phyloP scores from a whole-genome alignment of 164 flowering plant genomes.

The Dillenia turbinata region DNA sequence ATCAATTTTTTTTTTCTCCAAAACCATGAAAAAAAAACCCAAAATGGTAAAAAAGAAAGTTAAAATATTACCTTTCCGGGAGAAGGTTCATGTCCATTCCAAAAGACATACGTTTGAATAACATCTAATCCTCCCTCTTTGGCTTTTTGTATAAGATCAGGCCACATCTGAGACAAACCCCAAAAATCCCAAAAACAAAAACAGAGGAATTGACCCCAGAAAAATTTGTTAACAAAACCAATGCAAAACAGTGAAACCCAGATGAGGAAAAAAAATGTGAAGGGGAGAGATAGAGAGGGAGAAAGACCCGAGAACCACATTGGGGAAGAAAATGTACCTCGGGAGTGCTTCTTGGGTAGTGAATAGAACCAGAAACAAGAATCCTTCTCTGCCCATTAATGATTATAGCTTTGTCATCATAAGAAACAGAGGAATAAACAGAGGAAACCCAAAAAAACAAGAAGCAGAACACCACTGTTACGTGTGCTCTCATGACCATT shows the following conservation, averaged over 20 bases:
- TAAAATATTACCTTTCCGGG: slow-evolving; percentile 51
- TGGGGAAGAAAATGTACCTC: slow-evolving; percentile 43
- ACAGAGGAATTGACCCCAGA: neutral
- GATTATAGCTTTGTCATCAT: slow-evolving; percentile 61
- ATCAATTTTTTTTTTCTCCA: neutral
- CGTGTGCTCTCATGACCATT: too few species aligned
- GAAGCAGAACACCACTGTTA: slow-evolving; percentile 13
- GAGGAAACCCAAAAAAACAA: slow-evolving; percentile 22
- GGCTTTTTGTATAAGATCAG: slow-evolving; percentile 72
- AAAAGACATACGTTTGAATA: slow-evolving; percentile 76
- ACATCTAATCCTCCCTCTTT: slow-evolving; percentile 86
- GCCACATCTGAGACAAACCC: slow-evolving; percentile 69
- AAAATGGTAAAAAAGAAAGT: neutral
- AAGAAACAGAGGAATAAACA: slow-evolving; percentile 55
- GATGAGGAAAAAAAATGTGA: neutral
- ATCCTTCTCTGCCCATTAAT: slow-evolving; percentile 70
- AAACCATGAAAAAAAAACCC: neutral
- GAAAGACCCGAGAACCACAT: slow-evolving; percentile 14
- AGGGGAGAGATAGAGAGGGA: neutral
- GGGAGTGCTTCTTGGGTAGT: slow-evolving; percentile 92
- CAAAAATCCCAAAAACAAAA: slow-evolving; percentile 3
- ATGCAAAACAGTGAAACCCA: slow-evolving; percentile 6
- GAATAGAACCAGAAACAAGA: slow-evolving; percentile 87
- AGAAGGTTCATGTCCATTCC: slow-evolving; percentile 87
- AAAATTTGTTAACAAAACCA: neutral